Base-by-base conservation (phyloP, 352 stramenopile species). In the Phytophthora litchii region DNA sequence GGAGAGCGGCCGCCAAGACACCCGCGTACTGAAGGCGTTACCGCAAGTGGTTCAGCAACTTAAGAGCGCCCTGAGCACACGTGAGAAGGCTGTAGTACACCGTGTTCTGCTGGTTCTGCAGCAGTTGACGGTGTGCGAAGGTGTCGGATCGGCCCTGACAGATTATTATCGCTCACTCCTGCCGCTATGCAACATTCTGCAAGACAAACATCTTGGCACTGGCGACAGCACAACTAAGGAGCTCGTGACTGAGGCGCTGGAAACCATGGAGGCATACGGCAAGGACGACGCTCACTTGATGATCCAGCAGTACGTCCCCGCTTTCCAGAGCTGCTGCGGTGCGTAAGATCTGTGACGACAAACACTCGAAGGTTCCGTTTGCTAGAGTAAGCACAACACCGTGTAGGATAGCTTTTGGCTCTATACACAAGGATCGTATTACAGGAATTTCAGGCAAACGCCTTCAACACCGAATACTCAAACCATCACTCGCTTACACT, bases 161-260 rank as follows among this genome's bases (percentile, higher is more conserved):
- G 80, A 90, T 55, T 83, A 92, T 58, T 92, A 94, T 54, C 72
- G 82, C 13, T 74, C 80, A 10, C 60, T 94, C 31, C 69, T 94
- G 34, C 84, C 84, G n/a, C 62, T 92, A 40, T 94, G 82, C 64
- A 94, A 91, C 64, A 85, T 94, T 21, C 47, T 92, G 13, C 83
- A 91, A 58, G 84, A 91, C 74, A 85, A 85, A 44, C 82, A 89
- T 48, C 50, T 92, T 29, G 82, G 80, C 49, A 91, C 78, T 1
- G 82, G 80, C 40, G 80, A 93, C 55, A 72, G 74, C 12, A 56
- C 40, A 27, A 93, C 82, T 0, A 80, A 70, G 54, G 70, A 70
- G 25, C 64, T 93, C 8, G 78, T 91, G 35, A 70, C 76, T 1
- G 80, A 91, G 29, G 67, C 72, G 16, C 75, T 93, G 23, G 84